These are phyloP conservation scores for Botryotinia narcissicola DNA, from an alignment of 2,329 filamentous ascomycete genomes.

Conservation along the genomic window DNA sequence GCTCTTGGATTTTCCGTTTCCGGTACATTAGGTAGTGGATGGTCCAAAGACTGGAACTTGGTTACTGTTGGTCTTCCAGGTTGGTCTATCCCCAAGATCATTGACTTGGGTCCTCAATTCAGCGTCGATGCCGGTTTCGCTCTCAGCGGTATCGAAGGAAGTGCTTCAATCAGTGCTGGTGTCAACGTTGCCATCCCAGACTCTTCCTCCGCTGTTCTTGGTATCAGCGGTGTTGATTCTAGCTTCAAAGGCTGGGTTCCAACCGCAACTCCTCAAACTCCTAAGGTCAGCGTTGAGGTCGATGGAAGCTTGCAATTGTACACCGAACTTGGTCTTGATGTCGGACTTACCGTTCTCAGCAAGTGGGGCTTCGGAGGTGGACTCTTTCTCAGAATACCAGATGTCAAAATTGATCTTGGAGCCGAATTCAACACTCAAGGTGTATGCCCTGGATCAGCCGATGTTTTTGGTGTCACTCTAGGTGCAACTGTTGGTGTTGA, in stretches of 20 bases:
- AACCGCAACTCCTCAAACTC: constrained; percentile 12
- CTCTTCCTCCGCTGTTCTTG: constrained; percentile 18
- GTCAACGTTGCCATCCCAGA: constrained; percentile 11
- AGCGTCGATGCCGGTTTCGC: constrained; percentile 18
- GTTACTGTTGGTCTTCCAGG: constrained; percentile 16
- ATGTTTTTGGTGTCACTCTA: constrained; percentile 19
- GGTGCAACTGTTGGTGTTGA: constrained; percentile 15
- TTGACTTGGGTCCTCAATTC: constrained; percentile 18
- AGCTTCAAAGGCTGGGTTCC: constrained; percentile 16
- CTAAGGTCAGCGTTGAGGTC: constrained; percentile 16
- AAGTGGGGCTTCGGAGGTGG: constrained; percentile 18
- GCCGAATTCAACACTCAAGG: constrained; percentile 20
- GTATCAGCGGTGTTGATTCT: constrained; percentile 9
- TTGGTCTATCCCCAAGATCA: constrained; percentile 14
- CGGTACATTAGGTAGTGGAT: constrained; percentile 18
- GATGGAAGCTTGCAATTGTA: constrained; percentile 15
- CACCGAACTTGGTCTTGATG: constrained; percentile 13
- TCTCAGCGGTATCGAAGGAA: constrained; percentile 13
- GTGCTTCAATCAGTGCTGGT: constrained; percentile 7
- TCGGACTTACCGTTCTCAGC: constrained; percentile 14
- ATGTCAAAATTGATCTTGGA: constrained; percentile 11
- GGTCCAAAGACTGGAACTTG: constrained; percentile 17
- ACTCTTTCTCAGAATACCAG: constrained; percentile 14
- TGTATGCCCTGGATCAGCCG: constrained; percentile 12
- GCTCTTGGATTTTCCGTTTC: constrained; percentile 19